These are phyloP conservation scores for Cutaneotrichosporon sp. DNA, from an alignment of 1,284 basidiomycete genomes.

Conservation along the genomic window DNA sequence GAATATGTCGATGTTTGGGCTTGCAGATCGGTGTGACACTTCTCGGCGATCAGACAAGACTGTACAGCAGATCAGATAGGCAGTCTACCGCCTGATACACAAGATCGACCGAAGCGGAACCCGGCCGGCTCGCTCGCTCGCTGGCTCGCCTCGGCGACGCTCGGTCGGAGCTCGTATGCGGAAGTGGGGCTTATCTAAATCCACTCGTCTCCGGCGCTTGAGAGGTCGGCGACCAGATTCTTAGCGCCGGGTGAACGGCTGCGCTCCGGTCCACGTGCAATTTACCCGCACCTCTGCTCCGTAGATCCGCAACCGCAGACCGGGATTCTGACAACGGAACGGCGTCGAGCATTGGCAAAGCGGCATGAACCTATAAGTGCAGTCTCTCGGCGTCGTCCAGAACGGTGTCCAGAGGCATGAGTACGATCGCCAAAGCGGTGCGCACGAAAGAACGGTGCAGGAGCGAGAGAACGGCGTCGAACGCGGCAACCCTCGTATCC, in stretches of 20 bases:
- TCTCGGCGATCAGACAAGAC: too few relatives aligned
- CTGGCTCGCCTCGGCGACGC: too few relatives aligned
- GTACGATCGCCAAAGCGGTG: too few relatives aligned
- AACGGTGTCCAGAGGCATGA: too few relatives aligned
- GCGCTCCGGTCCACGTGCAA: not conserved
- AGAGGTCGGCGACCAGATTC: not conserved
- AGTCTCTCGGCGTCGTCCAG: not conserved
- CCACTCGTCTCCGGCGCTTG: not conserved
- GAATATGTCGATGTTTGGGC: too few relatives aligned
- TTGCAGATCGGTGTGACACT: too few relatives aligned
- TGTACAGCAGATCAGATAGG: too few relatives aligned
- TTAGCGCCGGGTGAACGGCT: not conserved
- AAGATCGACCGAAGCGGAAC: too few relatives aligned
- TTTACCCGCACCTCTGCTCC: not conserved
- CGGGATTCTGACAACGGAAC: not conserved
- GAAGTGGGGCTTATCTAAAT: not conserved
- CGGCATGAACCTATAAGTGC: not conserved
- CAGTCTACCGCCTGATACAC: too few relatives aligned
- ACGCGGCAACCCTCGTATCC: not conserved
- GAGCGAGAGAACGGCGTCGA: not conserved
- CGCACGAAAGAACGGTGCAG: not conserved
- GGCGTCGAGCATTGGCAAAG: not conserved
- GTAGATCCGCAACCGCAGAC: not conserved
- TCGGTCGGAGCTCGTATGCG: too few relatives aligned
- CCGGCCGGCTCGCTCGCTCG: too few relatives aligned